These are phyloP conservation scores for Senna siamea DNA, from an alignment of 306 rosid genomes.

Conservation along the genomic window DNA sequence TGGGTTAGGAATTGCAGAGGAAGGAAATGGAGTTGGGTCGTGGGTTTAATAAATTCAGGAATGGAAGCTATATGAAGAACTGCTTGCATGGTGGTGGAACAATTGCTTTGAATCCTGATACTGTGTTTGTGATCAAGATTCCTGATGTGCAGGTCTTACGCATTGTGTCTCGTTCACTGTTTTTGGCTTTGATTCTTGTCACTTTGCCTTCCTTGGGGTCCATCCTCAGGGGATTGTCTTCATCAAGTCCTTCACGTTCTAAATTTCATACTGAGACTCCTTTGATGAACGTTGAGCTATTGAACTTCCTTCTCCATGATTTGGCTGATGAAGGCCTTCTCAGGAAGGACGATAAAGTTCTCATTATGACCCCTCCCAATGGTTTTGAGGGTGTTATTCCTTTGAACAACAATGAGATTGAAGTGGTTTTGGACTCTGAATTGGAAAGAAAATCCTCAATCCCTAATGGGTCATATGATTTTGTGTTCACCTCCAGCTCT, in stretches of 20 bases:
- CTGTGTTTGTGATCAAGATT: slow-evolving; percentile 50
- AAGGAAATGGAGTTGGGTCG: slow-evolving; percentile 36
- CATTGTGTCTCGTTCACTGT: slow-evolving; percentile 59
- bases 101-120: slow-evolving; percentile 40
- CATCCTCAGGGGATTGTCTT: slow-evolving; percentile 35
- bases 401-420: slow-evolving; percentile 36
- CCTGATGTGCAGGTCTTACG: slow-evolving; percentile 56
- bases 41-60: slow-evolving; percentile 20
- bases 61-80: slow-evolving; percentile 35
- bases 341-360: slow-evolving; percentile 49
- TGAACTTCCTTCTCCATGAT: slow-evolving; percentile 57
- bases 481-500: slow-evolving; percentile 50
- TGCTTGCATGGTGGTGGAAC: slow-evolving; percentile 33
- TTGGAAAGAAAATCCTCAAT: slow-evolving; percentile 41
- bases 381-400: slow-evolving; percentile 36
- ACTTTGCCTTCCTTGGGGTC: slow-evolving; percentile 52
- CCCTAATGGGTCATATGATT: slow-evolving; percentile 56
- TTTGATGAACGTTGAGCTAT: slow-evolving; percentile 33
- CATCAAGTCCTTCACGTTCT: slow-evolving; percentile 24
- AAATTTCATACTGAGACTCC: slow-evolving; percentile 30
- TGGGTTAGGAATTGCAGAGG: neutral
- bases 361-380: slow-evolving; percentile 46
- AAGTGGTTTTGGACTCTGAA: slow-evolving; percentile 47
- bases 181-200: slow-evolving; percentile 59
- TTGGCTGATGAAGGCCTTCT: slow-evolving; percentile 61